A percentile compares a stretch with the other conserved stretches of the same genome.
phyloP scores from a whole-genome alignment of 148 eudicot genomes.

The Cornus controversa region DNA sequence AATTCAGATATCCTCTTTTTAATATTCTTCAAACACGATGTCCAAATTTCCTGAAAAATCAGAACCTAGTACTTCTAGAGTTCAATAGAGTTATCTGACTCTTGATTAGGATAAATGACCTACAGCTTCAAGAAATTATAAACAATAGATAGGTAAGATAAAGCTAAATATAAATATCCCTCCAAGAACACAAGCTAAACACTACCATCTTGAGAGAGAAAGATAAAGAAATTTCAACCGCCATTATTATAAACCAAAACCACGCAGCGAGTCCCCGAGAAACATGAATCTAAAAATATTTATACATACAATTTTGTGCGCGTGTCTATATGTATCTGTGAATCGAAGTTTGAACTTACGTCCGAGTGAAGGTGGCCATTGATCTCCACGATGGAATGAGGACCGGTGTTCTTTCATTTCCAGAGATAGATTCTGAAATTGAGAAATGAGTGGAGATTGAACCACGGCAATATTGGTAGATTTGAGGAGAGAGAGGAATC shows the following conservation, averaged over 20 bases:
- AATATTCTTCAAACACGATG: no score
- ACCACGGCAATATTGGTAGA: slow-evolving; percentile 45
- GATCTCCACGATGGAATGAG: slow-evolving; percentile 56
- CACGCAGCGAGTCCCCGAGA: neutral
- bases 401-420: slow-evolving; percentile 25
- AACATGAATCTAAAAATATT: neutral
- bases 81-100: no score
- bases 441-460: slow-evolving; percentile 31
- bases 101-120: no score
- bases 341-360: slow-evolving; percentile 36
- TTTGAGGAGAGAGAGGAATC: slow-evolving; percentile 39
- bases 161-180: neutral
- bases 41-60: no score
- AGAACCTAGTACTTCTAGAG: no score
- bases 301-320: no score
- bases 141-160: neutral
- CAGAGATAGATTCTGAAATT: slow-evolving; percentile 30
- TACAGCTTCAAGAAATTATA: no score
- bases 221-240: neutral
- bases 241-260: neutral
- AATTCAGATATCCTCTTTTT: no score
- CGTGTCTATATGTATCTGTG: neutral
- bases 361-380: slow-evolving; percentile 87
- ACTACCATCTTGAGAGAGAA: neutral
- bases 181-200: neutral